Evolutionary conservation across 768 basidiomycete species (phyloP).

Genomic region (Tremella mesenterica): DNA sequence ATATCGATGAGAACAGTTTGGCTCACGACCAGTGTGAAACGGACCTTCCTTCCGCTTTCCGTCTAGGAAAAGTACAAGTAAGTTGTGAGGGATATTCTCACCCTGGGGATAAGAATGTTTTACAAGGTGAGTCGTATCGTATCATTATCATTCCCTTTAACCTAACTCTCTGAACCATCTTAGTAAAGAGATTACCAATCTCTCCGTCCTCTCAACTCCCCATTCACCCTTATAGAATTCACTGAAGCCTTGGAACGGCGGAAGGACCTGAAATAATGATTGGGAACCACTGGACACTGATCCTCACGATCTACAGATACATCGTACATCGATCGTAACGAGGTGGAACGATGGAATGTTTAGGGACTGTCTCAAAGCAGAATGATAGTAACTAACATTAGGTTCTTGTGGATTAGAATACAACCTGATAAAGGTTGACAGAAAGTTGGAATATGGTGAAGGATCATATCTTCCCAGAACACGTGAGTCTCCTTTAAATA

Average conservation of each 20-base stretch:
- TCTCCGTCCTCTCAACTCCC: not conserved
- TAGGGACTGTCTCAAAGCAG: no score
- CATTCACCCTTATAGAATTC: not conserved
- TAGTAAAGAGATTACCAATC: not conserved
- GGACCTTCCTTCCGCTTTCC: constrained; percentile 70
- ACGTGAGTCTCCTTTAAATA: not conserved
- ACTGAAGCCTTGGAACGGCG: no score
- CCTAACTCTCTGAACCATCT: not conserved
- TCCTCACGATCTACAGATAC: no score
- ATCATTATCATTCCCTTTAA: not conserved
- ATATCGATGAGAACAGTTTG: no score
- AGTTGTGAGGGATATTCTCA: constrained; percentile 84
- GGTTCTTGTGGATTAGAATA: constrained; percentile 85
- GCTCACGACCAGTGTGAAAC: constrained; percentile 63
- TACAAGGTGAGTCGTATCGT: constrained; percentile 57
- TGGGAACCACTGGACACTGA: no score
- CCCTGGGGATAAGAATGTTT: constrained; percentile 71
- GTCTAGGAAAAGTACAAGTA: constrained; percentile 77
- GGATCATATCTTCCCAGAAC: not conserved
- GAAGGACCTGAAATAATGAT: no score
- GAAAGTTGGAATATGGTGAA: not conserved
- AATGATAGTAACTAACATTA: constrained; percentile 42
- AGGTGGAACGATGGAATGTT: no score
- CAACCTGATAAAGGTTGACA: constrained; percentile 48
- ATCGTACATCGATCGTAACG: no score